These are phyloP conservation scores for Casuarina equisetifolia DNA, from an alignment of 306 rosid genomes.

Conservation along the genomic window DNA sequence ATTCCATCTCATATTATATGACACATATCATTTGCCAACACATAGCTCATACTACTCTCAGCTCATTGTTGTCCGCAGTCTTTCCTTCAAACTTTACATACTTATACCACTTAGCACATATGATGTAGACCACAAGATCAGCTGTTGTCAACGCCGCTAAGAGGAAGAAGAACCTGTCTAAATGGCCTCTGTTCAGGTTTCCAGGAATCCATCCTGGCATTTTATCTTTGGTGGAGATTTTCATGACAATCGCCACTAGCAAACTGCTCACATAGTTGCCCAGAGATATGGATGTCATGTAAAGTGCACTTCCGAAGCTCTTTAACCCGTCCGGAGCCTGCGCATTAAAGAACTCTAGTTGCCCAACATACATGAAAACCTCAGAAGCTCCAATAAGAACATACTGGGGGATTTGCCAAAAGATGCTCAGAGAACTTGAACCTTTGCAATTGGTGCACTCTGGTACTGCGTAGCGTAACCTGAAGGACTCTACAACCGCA, in stretches of 20 bases:
- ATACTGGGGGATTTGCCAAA: conserved; percentile 81
- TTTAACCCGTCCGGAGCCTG: conserved; percentile 81
- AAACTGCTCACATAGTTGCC: conserved; percentile 76
- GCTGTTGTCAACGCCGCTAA: conserved; percentile 64
- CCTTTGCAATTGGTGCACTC: conserved; percentile 37
- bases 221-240: conserved; percentile 44
- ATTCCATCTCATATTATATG: neutral
- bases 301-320: conserved; percentile 86
- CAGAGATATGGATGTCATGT: conserved; percentile 76
- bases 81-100: conserved; percentile 59
- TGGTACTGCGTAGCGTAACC: conserved; percentile 40
- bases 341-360: conserved; percentile 70
- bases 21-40: too few species aligned
- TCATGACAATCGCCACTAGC: conserved; percentile 76
- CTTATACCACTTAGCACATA: conserved; percentile 72
- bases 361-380: conserved; percentile 84
- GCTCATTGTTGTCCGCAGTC: conserved; percentile 5
- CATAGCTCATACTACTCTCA: too few species aligned
- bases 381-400: conserved; percentile 76
- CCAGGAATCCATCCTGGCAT: conserved; percentile 84
- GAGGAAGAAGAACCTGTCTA: conserved; percentile 70
- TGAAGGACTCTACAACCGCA: conserved; percentile 56
- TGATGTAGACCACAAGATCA: conserved; percentile 48
- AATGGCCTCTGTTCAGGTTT: conserved; percentile 67
- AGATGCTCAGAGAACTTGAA: conserved; percentile 59